A percentile compares a stretch with the other conserved stretches of the same genome.
These are phyloP conservation scores for Paragyromitra xinjiangensis DNA, from an alignment of 495 filamentous ascomycete species.

Conservation along the genomic window DNA sequence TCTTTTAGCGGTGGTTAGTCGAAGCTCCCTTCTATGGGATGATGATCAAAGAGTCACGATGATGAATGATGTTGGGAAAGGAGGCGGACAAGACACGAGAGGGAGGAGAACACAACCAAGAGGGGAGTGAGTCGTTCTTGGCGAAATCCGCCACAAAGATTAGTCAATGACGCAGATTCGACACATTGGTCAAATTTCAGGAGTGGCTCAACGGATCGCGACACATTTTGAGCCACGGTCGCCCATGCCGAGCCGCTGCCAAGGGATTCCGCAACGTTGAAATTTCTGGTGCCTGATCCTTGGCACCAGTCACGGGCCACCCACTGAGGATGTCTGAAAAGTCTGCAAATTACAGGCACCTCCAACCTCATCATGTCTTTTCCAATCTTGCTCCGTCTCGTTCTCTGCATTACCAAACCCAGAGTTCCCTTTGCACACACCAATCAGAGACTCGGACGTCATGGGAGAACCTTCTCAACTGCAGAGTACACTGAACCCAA, in stretches of 20 bases:
- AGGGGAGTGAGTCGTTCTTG: constrained; percentile 46
- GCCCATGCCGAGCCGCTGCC: constrained; percentile 12
- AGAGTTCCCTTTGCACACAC: not conserved
- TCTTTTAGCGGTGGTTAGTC: constrained; percentile 54
- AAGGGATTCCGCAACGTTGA: constrained; percentile 26
- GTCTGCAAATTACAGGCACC: constrained; percentile 26
- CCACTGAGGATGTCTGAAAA: constrained; percentile 9
- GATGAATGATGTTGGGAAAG: constrained; percentile 53
- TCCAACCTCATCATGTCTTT: constrained; percentile 33
- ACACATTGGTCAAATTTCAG: constrained; percentile 37
- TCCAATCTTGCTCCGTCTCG: not conserved
- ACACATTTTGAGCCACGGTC: constrained; percentile 16
- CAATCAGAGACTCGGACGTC: not conserved
- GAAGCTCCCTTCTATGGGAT: constrained; percentile 52
- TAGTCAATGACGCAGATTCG: constrained; percentile 45
- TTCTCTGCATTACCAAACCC: not conserved
- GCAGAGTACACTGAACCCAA: constrained; percentile 42
- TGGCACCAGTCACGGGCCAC: constrained; percentile 14
- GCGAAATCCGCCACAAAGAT: constrained; percentile 43
- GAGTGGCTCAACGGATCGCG: constrained; percentile 34
- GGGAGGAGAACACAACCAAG: constrained; percentile 50
- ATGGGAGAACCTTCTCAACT: constrained; percentile 28
- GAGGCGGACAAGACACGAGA: constrained; percentile 51
- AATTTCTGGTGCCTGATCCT: constrained; percentile 31
- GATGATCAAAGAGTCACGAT: constrained; percentile 53